These are phyloP conservation scores for Postia placenta DNA, from an alignment of 768 basidiomycete species.

Conservation along the genomic window DNA sequence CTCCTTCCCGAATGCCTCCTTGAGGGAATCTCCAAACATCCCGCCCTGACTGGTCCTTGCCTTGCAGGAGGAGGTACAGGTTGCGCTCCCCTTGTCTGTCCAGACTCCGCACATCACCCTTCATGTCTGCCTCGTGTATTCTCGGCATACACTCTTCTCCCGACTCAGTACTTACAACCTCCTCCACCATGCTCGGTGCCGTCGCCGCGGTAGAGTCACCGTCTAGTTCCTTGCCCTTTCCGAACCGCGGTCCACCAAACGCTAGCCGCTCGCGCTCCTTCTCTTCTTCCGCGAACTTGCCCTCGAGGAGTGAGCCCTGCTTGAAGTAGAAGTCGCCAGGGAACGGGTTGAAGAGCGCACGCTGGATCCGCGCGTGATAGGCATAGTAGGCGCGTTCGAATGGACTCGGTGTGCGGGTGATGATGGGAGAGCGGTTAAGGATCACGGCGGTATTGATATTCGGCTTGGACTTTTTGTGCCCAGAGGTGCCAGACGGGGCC, in stretches of 20 bases:
- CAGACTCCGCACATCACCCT: constrained; percentile 61
- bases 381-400: constrained; percentile 80
- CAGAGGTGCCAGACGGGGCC: constrained; percentile 11
- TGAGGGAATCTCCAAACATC: constrained; percentile 80
- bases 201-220: neutral
- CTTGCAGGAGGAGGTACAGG: constrained; percentile 77
- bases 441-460: constrained; percentile 58
- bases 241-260: constrained; percentile 43
- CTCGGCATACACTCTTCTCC: constrained; percentile 59
- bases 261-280: constrained; percentile 62
- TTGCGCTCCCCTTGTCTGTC: constrained; percentile 83
- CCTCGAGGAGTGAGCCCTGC: constrained; percentile 79
- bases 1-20: constrained; percentile 52
- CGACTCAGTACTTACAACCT: constrained; percentile 33
- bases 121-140: constrained; percentile 52
- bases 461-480: constrained; percentile 28
- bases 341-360: constrained; percentile 83
- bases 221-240: constrained; percentile 22
- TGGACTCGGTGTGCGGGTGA: constrained; percentile 63
- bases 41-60: constrained; percentile 36
- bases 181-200: constrained; percentile 1
- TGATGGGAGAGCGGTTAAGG: constrained; percentile 70
- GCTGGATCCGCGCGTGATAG: constrained; percentile 79
- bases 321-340: constrained; percentile 93
- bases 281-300: constrained; percentile 74